Conservation (phyloP, 352 stramenopile genomes). For the Globisporangium paddicum region DNA sequence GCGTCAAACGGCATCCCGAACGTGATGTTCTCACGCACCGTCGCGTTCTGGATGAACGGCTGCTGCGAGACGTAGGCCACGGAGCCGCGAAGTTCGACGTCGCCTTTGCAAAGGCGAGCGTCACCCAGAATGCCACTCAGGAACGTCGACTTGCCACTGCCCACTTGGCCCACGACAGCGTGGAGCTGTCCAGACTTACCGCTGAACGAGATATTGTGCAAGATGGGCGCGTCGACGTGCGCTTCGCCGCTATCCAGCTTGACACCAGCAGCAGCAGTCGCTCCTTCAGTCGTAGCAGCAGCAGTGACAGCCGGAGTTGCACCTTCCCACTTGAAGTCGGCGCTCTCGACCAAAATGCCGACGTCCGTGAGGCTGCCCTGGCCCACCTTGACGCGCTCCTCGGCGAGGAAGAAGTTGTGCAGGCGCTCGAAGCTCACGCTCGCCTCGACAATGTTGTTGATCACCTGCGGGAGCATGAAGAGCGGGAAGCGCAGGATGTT, state of each 20-base stretch:
- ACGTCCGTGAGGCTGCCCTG: slow-evolving; percentile 73
- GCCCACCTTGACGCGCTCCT: slow-evolving; percentile 67
- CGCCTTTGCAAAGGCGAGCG: slow-evolving; percentile 40
- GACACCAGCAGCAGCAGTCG: slow-evolving; percentile 19
- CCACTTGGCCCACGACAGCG: slow-evolving; percentile 56
- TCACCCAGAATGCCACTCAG: slow-evolving; percentile 57
- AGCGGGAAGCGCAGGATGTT: slow-evolving; percentile 96
- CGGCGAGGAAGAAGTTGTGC: slow-evolving; percentile 58
- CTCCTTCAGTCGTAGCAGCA: slow-evolving; percentile 12
- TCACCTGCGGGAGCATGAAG: slow-evolving; percentile 93
- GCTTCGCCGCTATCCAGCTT: slow-evolving; percentile 17
- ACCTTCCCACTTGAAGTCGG: slow-evolving; percentile 65
- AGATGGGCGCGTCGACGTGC: slow-evolving; percentile 24
- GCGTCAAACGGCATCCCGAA: slow-evolving; percentile 83
- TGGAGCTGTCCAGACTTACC: slow-evolving; percentile 53
- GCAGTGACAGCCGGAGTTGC: slow-evolving; percentile 27
- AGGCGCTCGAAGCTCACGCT: slow-evolving; percentile 61
- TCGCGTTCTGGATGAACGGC: slow-evolving; percentile 96
- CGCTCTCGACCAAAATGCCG: slow-evolving; percentile 41
- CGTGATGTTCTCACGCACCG: slow-evolving; percentile 94
- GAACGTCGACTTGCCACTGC: slow-evolving; percentile 70
- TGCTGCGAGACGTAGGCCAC: slow-evolving; percentile 93
- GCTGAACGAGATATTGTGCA: slow-evolving; percentile 63
- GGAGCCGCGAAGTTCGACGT: slow-evolving; percentile 72
- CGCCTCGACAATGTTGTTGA: slow-evolving; percentile 93